Conservation (phyloP, 148 eudicot genomes). For the Spergularia bocconei region DNA sequence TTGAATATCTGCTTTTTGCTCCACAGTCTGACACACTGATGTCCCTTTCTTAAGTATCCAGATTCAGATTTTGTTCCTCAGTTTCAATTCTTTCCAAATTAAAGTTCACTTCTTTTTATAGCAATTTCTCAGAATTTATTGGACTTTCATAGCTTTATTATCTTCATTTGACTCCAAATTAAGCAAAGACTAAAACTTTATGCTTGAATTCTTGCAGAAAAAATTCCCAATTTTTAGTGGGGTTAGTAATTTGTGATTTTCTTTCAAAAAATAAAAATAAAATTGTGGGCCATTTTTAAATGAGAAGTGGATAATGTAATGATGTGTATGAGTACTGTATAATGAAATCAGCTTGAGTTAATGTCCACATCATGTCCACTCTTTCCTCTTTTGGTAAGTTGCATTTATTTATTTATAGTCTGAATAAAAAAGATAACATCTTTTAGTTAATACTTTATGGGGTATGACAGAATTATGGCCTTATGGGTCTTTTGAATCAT, state of each 20-base stretch:
- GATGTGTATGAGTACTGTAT: neutral
- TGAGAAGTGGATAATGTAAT: slow-evolving; percentile 27
- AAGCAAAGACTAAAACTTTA: neutral
- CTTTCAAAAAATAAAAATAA: too few species aligned
- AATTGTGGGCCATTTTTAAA: slow-evolving; percentile 18
- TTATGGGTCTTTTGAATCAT: neutral
- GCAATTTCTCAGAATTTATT: neutral
- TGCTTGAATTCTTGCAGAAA: neutral
- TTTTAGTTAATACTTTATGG: neutral
- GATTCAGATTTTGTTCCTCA: slow-evolving; percentile 22
- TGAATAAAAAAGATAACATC: neutral
- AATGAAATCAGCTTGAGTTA: slow-evolving; percentile 10
- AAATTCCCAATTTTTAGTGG: neutral
- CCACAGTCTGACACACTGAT: slow-evolving; percentile 20
- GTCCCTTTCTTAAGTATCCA: slow-evolving; percentile 13
- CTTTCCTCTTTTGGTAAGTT: neutral
- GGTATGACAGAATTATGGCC: slow-evolving; percentile 1
- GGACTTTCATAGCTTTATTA: neutral
- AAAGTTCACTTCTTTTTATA: neutral
- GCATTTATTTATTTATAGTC: slow-evolving; percentile 6
- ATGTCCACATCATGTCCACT: slow-evolving; percentile 21
- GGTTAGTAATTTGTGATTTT: neutral
- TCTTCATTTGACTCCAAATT: neutral
- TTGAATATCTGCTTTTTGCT: slow-evolving; percentile 5
- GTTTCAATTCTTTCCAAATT: neutral